Evolutionary conservation across 768 basidiomycete species (phyloP).

Genomic region (Podaxis sp.): DNA sequence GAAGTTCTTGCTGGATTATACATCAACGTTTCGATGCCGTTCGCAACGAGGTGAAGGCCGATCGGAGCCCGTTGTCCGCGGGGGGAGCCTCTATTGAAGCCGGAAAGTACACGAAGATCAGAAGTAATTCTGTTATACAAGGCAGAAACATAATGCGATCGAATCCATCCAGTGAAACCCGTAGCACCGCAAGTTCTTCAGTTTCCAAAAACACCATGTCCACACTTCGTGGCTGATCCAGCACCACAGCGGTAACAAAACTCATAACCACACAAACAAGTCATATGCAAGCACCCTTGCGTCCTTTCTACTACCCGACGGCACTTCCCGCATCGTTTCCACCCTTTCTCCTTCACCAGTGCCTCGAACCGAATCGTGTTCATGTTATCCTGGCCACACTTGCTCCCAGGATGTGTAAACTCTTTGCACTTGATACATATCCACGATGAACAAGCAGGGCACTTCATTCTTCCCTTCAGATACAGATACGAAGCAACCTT

Average conservation of each 20-base stretch:
- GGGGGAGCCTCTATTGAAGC: not conserved
- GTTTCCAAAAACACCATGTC: not conserved
- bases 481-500: not conserved
- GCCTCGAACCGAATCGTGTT: constrained; percentile 22
- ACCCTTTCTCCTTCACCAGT: constrained; percentile 9
- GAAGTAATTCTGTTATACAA: not conserved
- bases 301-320: constrained; percentile 11
- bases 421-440: constrained; percentile 12
- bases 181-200: not conserved
- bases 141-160: not conserved
- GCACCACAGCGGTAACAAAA: constrained; percentile 19
- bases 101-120: too few species aligned
- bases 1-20: too few species aligned
- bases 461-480: not conserved
- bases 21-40: not conserved
- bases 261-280: constrained; percentile 11
- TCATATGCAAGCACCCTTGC: constrained; percentile 14
- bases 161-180: too few species aligned
- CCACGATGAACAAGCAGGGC: constrained; percentile 2
- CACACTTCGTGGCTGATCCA: constrained; percentile 20
- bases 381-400: constrained; percentile 8
- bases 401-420: constrained; percentile 8
- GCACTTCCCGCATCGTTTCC: constrained; percentile 12
- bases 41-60: not conserved
- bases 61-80: not conserved